Conservation (phyloP, 2,329 filamentous ascomycete genomes). For the Pyrenophora tritici-repentis region DNA sequence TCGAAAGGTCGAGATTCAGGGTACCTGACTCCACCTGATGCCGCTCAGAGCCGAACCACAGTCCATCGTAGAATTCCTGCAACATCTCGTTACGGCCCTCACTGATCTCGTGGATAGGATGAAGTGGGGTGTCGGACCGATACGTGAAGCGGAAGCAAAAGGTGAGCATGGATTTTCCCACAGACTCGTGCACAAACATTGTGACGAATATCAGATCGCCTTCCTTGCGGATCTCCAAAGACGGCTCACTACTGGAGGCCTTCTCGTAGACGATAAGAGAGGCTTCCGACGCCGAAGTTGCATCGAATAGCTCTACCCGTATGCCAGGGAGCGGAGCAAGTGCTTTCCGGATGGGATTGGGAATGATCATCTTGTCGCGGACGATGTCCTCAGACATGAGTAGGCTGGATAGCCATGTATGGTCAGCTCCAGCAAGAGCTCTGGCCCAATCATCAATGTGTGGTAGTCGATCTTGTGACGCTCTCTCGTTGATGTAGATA, state of each 20-base stretch:
- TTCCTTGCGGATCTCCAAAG: neutral
- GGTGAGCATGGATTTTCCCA: conserved; percentile 8
- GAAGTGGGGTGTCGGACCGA: conserved; percentile 20
- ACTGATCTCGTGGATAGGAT: conserved; percentile 16
- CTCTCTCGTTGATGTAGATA: neutral
- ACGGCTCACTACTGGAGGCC: neutral
- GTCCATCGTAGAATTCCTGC: conserved; percentile 17
- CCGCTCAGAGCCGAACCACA: conserved; percentile 16
- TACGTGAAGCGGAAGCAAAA: conserved; percentile 21
- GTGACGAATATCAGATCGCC: neutral
- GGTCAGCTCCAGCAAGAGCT: neutral
- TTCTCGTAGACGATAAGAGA: neutral
- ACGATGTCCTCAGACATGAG: conserved; percentile 6
- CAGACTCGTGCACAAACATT: neutral
- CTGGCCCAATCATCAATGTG: neutral
- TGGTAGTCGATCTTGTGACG: neutral
- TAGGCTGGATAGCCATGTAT: neutral
- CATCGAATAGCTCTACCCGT: neutral
- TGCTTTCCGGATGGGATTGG: conserved; percentile 20
- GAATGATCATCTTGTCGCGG: conserved; percentile 17
- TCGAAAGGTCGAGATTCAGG: neutral
- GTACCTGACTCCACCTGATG: neutral
- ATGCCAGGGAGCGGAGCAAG: conserved; percentile 11
- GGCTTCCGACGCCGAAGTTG: neutral
- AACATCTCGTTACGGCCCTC: conserved; percentile 16